Evolutionary conservation across 2,329 filamentous ascomycete species (phyloP), one percentile per base, ranked within the genome.

Genomic region (Xylaria digitata): DNA sequence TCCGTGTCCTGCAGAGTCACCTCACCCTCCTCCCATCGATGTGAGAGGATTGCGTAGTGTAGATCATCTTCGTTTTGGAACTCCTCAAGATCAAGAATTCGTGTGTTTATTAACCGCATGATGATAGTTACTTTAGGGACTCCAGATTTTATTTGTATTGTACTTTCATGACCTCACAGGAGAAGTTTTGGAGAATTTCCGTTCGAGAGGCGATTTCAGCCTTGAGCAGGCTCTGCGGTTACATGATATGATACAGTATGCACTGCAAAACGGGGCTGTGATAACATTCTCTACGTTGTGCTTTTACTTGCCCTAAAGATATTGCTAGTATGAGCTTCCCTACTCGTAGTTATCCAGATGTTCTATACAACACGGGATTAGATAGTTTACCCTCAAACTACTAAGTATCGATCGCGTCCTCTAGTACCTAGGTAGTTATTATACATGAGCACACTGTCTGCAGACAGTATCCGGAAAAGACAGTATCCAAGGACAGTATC

Each of bases 11-110:
- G 55, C 7, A 34, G 32, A 23, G 23, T 60, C 30, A 65, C 37
- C 34, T 65, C 55, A 7, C 45, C 55, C 1, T 59, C 48, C 30
- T 60, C 42, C 62, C 49, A 60, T 11, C 46, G 52, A 19, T 65
- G 62, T 43, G 62, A 65, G 19, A 65, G 42, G 30, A 55, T 65
- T 32, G 55, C 48, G 43, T 65, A 61, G 5, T 50, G 1, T 15
- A 40, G 23, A 1, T 6, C 34, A 34, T 56, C 30, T 15, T 56
- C 50, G 42, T 8, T 43, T 13, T 15, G 53, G 26, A 64, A 43
- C 40, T 64, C 46, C 7, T 64, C 30, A 21, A 53, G 49, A 19
- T n/a, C 3, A 17, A 53, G 49, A 6, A 30, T 37, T 19, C 37
- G 17, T 2, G n/a, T 53, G 21, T 53, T 53, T 34, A 53, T 37